Base-by-base conservation (phyloP, 768 basidiomycete species). In the Kwoniella shandongensis region DNA sequence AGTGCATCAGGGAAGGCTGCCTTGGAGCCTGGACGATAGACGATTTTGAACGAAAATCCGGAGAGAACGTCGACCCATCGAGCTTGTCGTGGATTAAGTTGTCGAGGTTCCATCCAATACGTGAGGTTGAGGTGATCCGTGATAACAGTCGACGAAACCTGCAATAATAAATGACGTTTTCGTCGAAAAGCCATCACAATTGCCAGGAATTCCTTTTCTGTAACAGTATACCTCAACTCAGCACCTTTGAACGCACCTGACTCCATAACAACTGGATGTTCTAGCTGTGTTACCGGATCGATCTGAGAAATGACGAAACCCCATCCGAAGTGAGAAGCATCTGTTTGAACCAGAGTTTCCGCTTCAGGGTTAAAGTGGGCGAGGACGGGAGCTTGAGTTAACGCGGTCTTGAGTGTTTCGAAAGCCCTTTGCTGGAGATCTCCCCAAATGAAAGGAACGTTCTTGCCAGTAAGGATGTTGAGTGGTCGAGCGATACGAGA, bases 141-240 rank as follows among this genome's bases (percentile, higher is more conserved):
- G 15, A 50, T 20, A 6, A 50, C 35, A 27, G 35, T 39, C 5
- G 50, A 39, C 5, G 3, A 13, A 38, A 41, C 25, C 13, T 23
- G 36, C 17, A 50, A 3, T 17, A 64, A 35, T 15, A 32, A 20
- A 17, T 54, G 62, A 20, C 54, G 29, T 48, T 57, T 63, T 27
- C 52, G 27, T 17, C 18, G 18, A 25, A 66, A 51, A 0, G 75
- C 73, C 26, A 68, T 29, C n/a, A 83, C 67, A 44, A 84, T 78
- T 1, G 80, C 80, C 0, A 83, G 73, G 13, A 83, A 67, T 71
- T 84, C 83, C 60, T 81, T 80, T 56, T 85, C 79, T 55, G 82
- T 77, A 18, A 81, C 78, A 13, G 81, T 71, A 57, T 84, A 83
- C 63, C 83, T 84, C 1, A 67, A 26, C 62, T 85, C 79, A 0